Conservation (phyloP, 2,329 filamentous ascomycete genomes). For the Mycosphaerella sp. region DNA sequence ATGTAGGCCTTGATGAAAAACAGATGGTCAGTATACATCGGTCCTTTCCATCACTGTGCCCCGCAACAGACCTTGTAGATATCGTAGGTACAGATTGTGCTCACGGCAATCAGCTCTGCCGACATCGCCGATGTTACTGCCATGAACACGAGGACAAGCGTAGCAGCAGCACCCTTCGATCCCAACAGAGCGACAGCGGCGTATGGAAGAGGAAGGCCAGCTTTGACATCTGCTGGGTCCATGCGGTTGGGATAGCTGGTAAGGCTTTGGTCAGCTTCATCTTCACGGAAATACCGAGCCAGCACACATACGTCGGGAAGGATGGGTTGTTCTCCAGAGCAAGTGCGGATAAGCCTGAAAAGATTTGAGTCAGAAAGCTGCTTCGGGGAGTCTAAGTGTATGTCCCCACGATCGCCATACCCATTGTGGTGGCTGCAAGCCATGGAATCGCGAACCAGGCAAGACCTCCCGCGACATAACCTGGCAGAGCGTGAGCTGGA, state of each 20-base stretch:
- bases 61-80: conserved; percentile 34
- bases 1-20: conserved; percentile 30
- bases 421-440: conserved; percentile 41
- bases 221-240: conserved; percentile 23
- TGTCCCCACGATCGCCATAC: conserved; percentile 14
- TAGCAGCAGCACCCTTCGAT: conserved; percentile 28
- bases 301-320: conserved; percentile 56
- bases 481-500: conserved; percentile 34
- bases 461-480: conserved; percentile 37
- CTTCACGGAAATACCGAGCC: not conserved
- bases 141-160: conserved; percentile 33
- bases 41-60: not conserved
- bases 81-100: conserved; percentile 38
- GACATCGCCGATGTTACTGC: conserved; percentile 32
- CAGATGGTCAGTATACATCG: not conserved
- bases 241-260: conserved; percentile 38
- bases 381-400: not conserved
- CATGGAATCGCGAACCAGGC: conserved; percentile 47
- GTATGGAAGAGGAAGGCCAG: conserved; percentile 30
- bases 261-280: conserved; percentile 33
- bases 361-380: conserved; percentile 36
- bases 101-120: conserved; percentile 34
- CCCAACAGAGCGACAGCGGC: conserved; percentile 31
- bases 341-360: conserved; percentile 68
- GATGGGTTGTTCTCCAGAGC: conserved; percentile 65